These are phyloP conservation scores for Scheffersomyces lignicola DNA, from an alignment of 1,139 yeast genomes.

Conservation along the genomic window DNA sequence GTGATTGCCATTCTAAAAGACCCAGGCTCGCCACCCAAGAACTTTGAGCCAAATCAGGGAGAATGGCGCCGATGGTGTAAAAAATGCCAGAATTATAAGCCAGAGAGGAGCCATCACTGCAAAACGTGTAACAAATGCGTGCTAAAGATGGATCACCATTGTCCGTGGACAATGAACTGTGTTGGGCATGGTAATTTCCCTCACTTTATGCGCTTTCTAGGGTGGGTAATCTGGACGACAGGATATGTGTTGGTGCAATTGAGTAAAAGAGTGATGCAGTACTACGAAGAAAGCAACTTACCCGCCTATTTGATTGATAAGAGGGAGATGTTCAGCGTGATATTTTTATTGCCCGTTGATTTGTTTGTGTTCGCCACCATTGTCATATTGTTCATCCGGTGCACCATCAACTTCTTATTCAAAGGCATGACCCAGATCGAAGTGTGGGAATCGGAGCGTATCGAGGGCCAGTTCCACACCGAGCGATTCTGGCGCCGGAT, in stretches of 20 bases:
- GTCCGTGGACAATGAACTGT: constrained; percentile 96
- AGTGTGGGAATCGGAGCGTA: constrained; percentile 86
- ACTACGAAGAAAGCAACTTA: constrained; percentile 54
- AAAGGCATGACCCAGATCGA: constrained; percentile 92
- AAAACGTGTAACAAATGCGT: constrained; percentile 70
- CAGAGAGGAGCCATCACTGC: constrained; percentile 93
- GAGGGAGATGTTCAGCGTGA: constrained; percentile 54
- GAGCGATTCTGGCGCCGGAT: constrained; percentile 55
- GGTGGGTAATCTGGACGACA: constrained; percentile 64
- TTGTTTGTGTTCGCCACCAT: constrained; percentile 62
- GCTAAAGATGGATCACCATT: constrained; percentile 84
- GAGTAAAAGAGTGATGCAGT: constrained; percentile 36
- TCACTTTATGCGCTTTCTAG: constrained; percentile 76
- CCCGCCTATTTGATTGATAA: constrained; percentile 62
- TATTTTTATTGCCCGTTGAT: constrained; percentile 57
- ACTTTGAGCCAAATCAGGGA: constrained; percentile 26
- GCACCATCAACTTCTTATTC: constrained; percentile 53
- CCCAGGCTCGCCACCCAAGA: constrained; percentile 59
- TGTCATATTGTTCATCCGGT: constrained; percentile 58
- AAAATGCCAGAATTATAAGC: constrained; percentile 85
- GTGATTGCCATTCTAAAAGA: constrained; percentile 54
- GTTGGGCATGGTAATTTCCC: constrained; percentile 82
- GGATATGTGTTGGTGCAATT: constrained; percentile 48
- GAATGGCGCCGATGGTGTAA: constrained; percentile 46
- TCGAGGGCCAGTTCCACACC: constrained; percentile 61